A percentile compares a stretch with the other conserved stretches of the same genome.
Evolutionary conservation across 768 basidiomycete species (phyloP).

Genomic region (Erythrobasidium yunnanense): DNA sequence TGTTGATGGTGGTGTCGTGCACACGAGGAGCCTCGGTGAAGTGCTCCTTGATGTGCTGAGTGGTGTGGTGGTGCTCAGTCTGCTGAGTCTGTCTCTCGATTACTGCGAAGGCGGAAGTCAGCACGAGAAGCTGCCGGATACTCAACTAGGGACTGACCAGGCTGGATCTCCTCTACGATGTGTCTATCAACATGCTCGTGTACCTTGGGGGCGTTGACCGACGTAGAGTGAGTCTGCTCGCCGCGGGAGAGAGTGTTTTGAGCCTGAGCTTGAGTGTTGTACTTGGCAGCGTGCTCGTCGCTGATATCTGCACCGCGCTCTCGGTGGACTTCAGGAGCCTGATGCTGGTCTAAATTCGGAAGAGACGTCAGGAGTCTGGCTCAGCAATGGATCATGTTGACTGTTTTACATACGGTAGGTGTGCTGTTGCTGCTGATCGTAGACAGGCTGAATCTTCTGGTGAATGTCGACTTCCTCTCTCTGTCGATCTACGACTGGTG

Average conservation of each 20-base stretch:
- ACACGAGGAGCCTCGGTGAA: slow-evolving; percentile 8
- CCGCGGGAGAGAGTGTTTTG: background rate
- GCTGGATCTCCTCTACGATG: slow-evolving; percentile 20
- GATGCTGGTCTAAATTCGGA: slow-evolving; percentile 12
- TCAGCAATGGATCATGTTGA: background rate
- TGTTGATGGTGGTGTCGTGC: slow-evolving; percentile 13
- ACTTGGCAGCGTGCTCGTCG: slow-evolving; percentile 12
- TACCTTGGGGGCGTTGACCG: slow-evolving; percentile 24
- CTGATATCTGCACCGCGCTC: slow-evolving; percentile 8
- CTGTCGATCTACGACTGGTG: slow-evolving; percentile 22
- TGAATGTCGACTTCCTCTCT: slow-evolving; percentile 19
- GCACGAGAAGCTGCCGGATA: background rate
- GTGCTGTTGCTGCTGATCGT: background rate
- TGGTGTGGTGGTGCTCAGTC: slow-evolving; percentile 26
- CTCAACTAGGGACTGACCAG: too few species aligned
- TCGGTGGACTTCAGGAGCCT: slow-evolving; percentile 2
- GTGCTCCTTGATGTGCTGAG: slow-evolving; percentile 23
- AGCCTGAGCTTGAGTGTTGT: background rate
- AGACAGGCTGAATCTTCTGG: slow-evolving; percentile 26
- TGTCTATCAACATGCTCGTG: slow-evolving; percentile 18
- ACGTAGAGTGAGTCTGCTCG: slow-evolving; percentile 25
- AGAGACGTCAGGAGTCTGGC: background rate
- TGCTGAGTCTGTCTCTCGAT: slow-evolving; percentile 24
- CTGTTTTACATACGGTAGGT: background rate
- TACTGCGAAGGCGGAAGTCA: background rate